Conservation (phyloP, 441 rosid species). For the Isatis lusitanica region DNA sequence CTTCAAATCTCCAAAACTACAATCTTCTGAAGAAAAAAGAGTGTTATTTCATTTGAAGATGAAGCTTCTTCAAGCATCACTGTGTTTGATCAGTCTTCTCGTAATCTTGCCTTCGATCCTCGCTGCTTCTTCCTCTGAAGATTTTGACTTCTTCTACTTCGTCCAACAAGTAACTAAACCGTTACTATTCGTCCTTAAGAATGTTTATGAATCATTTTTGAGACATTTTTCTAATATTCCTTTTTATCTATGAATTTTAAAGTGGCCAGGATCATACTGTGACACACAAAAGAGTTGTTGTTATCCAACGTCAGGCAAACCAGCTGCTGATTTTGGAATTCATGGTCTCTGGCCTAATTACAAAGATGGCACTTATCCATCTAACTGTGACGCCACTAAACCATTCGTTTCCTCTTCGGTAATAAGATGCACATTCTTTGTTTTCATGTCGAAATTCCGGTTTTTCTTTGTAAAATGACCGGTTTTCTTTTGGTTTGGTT, state of each 20-base stretch:
- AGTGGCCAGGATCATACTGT: slow-evolving; percentile 98
- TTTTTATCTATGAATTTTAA: background rate
- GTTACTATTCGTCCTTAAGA: background rate
- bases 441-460: too few relatives aligned
- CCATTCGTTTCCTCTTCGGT: slow-evolving; percentile 64
- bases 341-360: slow-evolving; percentile 98
- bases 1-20: background rate
- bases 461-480: background rate
- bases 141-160: slow-evolving; percentile 89
- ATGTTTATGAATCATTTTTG: background rate
- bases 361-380: slow-evolving; percentile 75
- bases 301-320: slow-evolving; percentile 83
- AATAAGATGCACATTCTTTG: background rate
- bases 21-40: background rate
- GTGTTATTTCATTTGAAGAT: background rate
- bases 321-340: slow-evolving; percentile 79
- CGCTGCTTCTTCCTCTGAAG: slow-evolving; percentile 47
- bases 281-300: slow-evolving; percentile 67
- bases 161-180: slow-evolving; percentile 65
- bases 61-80: slow-evolving; percentile 24
- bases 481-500: slow-evolving; percentile 5
- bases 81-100: slow-evolving; percentile 31
- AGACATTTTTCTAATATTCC: background rate
- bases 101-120: slow-evolving; percentile 33
- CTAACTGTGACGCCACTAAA: slow-evolving; percentile 60